Conservation (phyloP, 1,139 yeast genomes). For the Debaryomyces udenii region DNA sequence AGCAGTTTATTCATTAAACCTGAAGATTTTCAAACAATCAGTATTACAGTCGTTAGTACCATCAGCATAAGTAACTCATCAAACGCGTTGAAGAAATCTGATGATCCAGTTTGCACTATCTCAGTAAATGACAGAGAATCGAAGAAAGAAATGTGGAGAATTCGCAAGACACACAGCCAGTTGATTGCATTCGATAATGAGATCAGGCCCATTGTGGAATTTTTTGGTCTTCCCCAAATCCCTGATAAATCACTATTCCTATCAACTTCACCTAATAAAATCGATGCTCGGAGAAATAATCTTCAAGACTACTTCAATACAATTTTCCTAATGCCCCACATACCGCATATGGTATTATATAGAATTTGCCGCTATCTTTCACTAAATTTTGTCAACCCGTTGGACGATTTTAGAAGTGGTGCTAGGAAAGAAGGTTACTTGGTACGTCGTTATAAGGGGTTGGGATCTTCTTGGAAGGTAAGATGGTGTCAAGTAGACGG, state of each 20-base stretch:
- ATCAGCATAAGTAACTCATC: conserved; percentile 43
- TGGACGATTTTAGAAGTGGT: conserved; percentile 59
- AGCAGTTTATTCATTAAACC: conserved; percentile 62
- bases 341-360: conserved; percentile 58
- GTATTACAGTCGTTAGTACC: conserved; percentile 61
- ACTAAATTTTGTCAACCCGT: conserved; percentile 66
- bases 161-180: conserved; percentile 62
- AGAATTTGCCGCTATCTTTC: conserved; percentile 69
- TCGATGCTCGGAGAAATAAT: conserved; percentile 59
- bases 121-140: conserved; percentile 61
- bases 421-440: conserved; percentile 70
- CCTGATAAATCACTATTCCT: conserved; percentile 59
- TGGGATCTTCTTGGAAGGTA: conserved; percentile 70
- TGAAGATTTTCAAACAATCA: conserved; percentile 63
- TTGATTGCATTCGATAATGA: conserved; percentile 58
- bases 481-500: conserved; percentile 77
- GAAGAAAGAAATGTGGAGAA: conserved; percentile 71
- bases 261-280: conserved; percentile 63
- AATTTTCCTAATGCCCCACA: conserved; percentile 59
- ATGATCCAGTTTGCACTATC: conserved; percentile 63
- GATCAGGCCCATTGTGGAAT: conserved; percentile 56
- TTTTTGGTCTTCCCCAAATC: conserved; percentile 65
- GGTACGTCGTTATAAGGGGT: conserved; percentile 57
- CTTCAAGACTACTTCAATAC: conserved; percentile 65
- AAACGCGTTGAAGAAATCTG: conserved; percentile 37